These are phyloP conservation scores for Blastobotrys indianensis DNA, from an alignment of 1,139 yeast species.

Conservation along the genomic window DNA sequence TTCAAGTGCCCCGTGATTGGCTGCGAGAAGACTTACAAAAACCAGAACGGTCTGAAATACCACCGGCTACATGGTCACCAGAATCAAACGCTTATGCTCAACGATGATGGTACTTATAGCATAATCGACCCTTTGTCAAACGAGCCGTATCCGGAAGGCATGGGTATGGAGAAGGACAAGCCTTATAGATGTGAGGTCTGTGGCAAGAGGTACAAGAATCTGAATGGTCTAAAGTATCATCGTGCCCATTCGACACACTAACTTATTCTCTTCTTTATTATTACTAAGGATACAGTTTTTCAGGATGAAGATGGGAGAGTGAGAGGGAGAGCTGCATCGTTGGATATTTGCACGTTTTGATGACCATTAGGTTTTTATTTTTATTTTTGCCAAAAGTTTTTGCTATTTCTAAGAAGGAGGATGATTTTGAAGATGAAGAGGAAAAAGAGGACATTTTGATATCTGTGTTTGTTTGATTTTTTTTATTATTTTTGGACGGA, in stretches of 20 bases:
- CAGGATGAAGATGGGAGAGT: no score
- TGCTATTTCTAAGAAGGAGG: no score
- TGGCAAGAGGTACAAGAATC: slow-evolving; percentile 92
- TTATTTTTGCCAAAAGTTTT: slow-evolving; percentile 1
- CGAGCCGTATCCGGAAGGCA: slow-evolving; percentile 84
- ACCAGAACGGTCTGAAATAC: slow-evolving; percentile 94
- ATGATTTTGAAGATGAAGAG: no score
- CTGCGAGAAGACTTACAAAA: slow-evolving; percentile 94
- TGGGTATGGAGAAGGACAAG: slow-evolving; percentile 91
- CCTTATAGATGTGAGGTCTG: slow-evolving; percentile 98
- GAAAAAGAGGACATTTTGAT: no score
- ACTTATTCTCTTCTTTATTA: slow-evolving; percentile 14
- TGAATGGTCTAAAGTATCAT: slow-evolving; percentile 94
- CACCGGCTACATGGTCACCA: slow-evolving; percentile 97
- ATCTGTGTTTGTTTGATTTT: no score
- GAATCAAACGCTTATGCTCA: slow-evolving; percentile 83
- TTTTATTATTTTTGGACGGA: no score
- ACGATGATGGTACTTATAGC: slow-evolving; percentile 88
- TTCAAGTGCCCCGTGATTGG: slow-evolving; percentile 97
- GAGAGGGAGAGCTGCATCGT: no score
- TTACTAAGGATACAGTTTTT: no score
- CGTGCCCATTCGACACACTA: slow-evolving; percentile 96
- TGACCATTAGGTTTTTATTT: slow-evolving; percentile 1
- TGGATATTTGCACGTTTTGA: background rate
- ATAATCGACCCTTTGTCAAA: slow-evolving; percentile 91